Conservation (phyloP, 495 filamentous ascomycete species). For the Penicillium crystallinum region DNA sequence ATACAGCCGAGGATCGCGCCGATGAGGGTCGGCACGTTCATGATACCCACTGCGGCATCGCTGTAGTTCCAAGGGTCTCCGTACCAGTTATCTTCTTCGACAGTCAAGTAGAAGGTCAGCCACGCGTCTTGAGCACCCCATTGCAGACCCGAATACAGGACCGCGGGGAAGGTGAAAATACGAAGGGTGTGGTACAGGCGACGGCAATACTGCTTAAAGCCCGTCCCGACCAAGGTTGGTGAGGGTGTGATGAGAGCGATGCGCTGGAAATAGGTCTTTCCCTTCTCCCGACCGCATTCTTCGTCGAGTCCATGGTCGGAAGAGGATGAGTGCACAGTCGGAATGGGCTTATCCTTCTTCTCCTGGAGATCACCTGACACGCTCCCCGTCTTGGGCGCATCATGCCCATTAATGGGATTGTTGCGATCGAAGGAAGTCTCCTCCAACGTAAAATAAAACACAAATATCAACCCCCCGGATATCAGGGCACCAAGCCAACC, state of each 20-base stretch:
- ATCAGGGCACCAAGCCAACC: slow-evolving; percentile 31
- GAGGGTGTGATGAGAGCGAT: slow-evolving; percentile 28
- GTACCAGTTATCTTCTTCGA: slow-evolving; percentile 31
- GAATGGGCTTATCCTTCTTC: not conserved
- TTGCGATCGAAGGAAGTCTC: slow-evolving; percentile 27
- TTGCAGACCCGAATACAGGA: slow-evolving; percentile 29
- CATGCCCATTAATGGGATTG: slow-evolving; percentile 5
- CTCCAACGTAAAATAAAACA: slow-evolving; percentile 23
- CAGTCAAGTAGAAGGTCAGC: slow-evolving; percentile 35
- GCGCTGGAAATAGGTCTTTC: slow-evolving; percentile 23
- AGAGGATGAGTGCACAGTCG: not conserved
- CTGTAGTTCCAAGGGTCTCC: slow-evolving; percentile 28
- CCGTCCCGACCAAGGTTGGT: slow-evolving; percentile 20
- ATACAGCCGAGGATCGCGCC: slow-evolving; percentile 30
- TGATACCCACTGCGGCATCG: slow-evolving; percentile 27
- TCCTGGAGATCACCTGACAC: not conserved
- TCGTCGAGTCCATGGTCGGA: not conserved
- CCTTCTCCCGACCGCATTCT: slow-evolving; percentile 11
- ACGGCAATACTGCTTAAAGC: slow-evolving; percentile 23
- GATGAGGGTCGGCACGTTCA: slow-evolving; percentile 33
- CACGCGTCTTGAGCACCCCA: slow-evolving; percentile 37
- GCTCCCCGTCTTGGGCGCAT: not conserved
- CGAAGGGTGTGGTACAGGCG: slow-evolving; percentile 24
- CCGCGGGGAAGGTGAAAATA: slow-evolving; percentile 31
- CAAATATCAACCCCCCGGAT: slow-evolving; percentile 14